Evolutionary conservation across 441 rosid species (phyloP).

Genomic region (Euphorbia celastroides): DNA sequence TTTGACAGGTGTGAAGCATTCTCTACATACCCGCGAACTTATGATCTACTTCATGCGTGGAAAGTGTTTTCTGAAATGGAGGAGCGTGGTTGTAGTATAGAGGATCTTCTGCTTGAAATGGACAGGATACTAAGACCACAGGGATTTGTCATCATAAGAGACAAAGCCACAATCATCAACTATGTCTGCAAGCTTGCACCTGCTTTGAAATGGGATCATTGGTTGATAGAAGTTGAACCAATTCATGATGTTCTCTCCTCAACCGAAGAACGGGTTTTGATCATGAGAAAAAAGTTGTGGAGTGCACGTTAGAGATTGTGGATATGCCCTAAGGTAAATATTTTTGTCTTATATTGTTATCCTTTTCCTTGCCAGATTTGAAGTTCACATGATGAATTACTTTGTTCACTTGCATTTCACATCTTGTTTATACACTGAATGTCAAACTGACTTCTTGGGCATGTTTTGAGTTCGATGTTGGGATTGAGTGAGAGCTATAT

Average conservation of each 20-base stretch:
- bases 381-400: neutral
- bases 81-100: conserved; percentile 56
- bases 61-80: conserved; percentile 58
- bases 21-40: conserved; percentile 87
- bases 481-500: neutral
- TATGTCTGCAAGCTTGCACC: conserved; percentile 48
- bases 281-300: conserved; percentile 80
- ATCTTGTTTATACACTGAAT: neutral
- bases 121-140: conserved; percentile 87
- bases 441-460: neutral
- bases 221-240: conserved; percentile 74
- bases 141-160: conserved; percentile 83
- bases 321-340: conserved; percentile 12
- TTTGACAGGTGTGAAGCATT: conserved; percentile 86
- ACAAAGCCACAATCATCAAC: conserved; percentile 53
- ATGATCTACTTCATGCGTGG: conserved; percentile 97
- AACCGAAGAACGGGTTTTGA: conserved; percentile 64
- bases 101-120: conserved; percentile 85
- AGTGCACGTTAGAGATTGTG: conserved; percentile 28
- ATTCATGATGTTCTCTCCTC: conserved; percentile 58
- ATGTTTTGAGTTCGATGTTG: neutral
- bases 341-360: neutral
- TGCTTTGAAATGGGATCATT: conserved; percentile 81
- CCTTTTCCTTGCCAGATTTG: neutral
- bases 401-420: neutral